Evolutionary conservation across 805 yeast genomes (phyloP).

Genomic region (Yarrowia divulgata): DNA sequence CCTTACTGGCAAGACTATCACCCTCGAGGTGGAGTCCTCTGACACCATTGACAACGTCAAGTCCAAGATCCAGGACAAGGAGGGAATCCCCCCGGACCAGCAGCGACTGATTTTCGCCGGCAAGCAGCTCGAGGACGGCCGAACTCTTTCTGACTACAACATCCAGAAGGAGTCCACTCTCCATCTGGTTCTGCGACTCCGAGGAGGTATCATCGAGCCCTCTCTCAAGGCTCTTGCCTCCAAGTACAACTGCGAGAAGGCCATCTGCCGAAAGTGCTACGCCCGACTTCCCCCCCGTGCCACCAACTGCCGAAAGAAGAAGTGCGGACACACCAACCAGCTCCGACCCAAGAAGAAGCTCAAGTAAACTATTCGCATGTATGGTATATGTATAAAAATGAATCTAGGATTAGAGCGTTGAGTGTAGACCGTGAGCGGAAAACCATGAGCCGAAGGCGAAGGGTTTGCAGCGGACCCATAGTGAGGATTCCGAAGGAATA

Average conservation of each 20-base stretch:
- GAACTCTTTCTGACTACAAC: conserved; percentile 99
- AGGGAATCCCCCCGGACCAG: conserved; percentile 99
- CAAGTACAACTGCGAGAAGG: conserved; percentile 99
- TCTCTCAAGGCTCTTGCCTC: conserved; percentile 98
- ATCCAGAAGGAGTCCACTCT: conserved; percentile 99
- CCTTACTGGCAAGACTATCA: conserved; percentile 98
- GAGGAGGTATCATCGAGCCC: conserved; percentile 99
- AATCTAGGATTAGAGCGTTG: background rate
- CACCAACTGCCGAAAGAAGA: conserved; percentile 99
- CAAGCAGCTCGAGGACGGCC: conserved; percentile 99
- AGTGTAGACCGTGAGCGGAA: background rate
- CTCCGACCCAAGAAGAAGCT: conserved; percentile 99
- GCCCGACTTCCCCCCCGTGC: conserved; percentile 99
- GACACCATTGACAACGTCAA: conserved; percentile 99
- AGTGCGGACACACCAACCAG: conserved; percentile 99
- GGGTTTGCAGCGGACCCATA: no score
- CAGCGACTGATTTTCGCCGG: conserved; percentile 99
- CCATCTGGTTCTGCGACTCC: conserved; percentile 94
- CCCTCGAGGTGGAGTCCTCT: conserved; percentile 98
- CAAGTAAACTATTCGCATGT: conserved; percentile 63
- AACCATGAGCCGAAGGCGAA: no score
- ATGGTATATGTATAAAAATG: conserved; percentile 37
- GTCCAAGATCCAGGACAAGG: conserved; percentile 98
- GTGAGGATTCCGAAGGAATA: no score
- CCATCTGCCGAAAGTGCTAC: conserved; percentile 99